These are phyloP conservation scores for Paxillus involutus DNA, from an alignment of 768 basidiomycete species.

Conservation along the genomic window DNA sequence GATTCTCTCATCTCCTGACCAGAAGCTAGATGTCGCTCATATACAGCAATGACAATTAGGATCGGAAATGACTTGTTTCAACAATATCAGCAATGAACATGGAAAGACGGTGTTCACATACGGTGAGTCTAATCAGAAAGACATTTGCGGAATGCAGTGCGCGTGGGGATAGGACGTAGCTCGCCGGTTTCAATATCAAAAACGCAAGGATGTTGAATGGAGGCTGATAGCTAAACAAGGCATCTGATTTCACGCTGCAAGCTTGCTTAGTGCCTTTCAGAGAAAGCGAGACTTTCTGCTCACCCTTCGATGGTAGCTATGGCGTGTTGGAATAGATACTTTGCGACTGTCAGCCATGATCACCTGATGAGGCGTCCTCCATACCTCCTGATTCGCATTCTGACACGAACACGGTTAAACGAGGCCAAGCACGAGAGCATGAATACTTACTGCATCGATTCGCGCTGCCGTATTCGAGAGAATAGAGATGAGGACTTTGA, in stretches of 20 bases:
- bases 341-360: conserved; percentile 16
- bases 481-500: conserved; percentile 74
- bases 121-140: conserved; percentile 80
- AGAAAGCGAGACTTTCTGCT: not conserved
- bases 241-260: conserved; percentile 80
- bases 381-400: conserved; percentile 64
- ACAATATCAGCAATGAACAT: not conserved
- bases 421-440: not conserved
- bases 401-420: conserved; percentile 17
- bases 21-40: conserved; percentile 70
- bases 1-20: conserved; percentile 52
- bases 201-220: conserved; percentile 88
- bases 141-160: conserved; percentile 84
- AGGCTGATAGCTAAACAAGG: conserved; percentile 88
- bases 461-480: conserved; percentile 86
- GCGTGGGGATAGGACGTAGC: conserved; percentile 72
- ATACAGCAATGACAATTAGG: conserved; percentile 70
- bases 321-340: conserved; percentile 87
- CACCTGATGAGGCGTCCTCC: not conserved
- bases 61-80: conserved; percentile 65
- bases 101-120: conserved; percentile 27
- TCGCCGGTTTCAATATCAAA: conserved; percentile 74
- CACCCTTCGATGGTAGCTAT: conserved; percentile 89
- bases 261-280: conserved; percentile 3
- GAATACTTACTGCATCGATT: conserved; percentile 55